Evolutionary conservation across 441 rosid species (phyloP), one percentile per base, ranked within the genome.

Genomic region (Euphorbia celastroides): DNA sequence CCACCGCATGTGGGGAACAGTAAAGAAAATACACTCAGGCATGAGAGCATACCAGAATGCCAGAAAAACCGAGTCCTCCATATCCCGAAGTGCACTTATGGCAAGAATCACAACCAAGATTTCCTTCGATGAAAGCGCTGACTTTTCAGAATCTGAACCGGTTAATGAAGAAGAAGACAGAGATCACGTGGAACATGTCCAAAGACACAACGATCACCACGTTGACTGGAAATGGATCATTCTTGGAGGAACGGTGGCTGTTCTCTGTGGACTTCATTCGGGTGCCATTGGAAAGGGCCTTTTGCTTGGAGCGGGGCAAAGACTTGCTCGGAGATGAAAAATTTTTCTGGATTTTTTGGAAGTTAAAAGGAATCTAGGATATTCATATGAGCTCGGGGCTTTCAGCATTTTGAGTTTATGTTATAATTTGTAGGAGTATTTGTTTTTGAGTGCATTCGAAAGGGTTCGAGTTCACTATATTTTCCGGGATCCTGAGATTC

Each of bases 1-100:
- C 16, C 98, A 93, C 70, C 97, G 94, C 57, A 90, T 90, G 97
- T 90, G 97, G 98, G 98, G 97, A 72, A 86, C 96, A 0, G 83
- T 88, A 59, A 93, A 87, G 80, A 93, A 88, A 76, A 70, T 90
- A 60, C 90, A 90, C 72, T 80, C 89, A 0, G 96, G 96, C 27
- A 73, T 93, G 81, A 84, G 96, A 75, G 90, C 84, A 0, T 93
- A 88, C 78, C 97, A 90, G 82, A 82, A 77, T 13, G 88, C 89
- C 17, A 78, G 89, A 69, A 88, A 80, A 78, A 22, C 75, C 11
- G 97, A 83, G 44, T 48, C 78, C 3, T 22, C 87, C 66, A 68
- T 88, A 22, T 88, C 98, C 27, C 81, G 91, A 78, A 76, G 87
- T 14, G 94, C 93, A 2, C 82, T 77, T 5, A 81, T 84, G 82